These are phyloP conservation scores for Neofusicoccum laricinum DNA, from an alignment of 2,329 filamentous ascomycete species.

Conservation along the genomic window DNA sequence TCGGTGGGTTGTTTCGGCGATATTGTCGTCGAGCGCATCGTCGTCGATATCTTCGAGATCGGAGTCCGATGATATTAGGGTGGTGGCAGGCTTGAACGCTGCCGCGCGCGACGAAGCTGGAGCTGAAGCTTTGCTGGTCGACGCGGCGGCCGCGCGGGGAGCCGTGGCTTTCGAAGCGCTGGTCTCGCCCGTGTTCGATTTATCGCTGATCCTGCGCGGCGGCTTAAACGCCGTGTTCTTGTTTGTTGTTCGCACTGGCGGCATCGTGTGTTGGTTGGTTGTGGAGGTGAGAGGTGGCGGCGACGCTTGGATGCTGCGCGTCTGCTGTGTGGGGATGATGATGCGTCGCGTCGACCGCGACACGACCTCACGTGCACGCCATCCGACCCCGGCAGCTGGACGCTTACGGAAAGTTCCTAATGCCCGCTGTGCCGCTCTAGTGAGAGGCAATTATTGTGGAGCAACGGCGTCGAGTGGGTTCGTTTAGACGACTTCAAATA, in stretches of 20 bases:
- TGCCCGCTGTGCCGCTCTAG: too few species aligned
- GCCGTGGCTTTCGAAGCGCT: constrained; percentile 26
- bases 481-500: neutral
- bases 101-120: constrained; percentile 22
- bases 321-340: neutral
- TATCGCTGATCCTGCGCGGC: constrained; percentile 25
- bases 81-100: constrained; percentile 24
- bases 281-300: neutral
- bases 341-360: neutral
- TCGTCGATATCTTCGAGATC: constrained; percentile 28
- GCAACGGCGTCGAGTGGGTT: neutral
- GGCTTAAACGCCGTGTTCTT: constrained; percentile 32
- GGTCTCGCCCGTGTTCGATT: neutral
- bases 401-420: too few species aligned
- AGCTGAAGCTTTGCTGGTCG: constrained; percentile 20
- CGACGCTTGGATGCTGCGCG: neutral
- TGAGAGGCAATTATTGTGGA: neutral
- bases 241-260: neutral
- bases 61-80: constrained; percentile 28
- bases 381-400: too few species aligned
- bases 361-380: neutral
- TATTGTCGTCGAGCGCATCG: constrained; percentile 26
- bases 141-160: constrained; percentile 13
- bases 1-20: constrained; percentile 20
- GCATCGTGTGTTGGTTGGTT: constrained; percentile 1